Conservation (phyloP, 2,329 filamentous ascomycete species). For the Chaetomium sp. region DNA sequence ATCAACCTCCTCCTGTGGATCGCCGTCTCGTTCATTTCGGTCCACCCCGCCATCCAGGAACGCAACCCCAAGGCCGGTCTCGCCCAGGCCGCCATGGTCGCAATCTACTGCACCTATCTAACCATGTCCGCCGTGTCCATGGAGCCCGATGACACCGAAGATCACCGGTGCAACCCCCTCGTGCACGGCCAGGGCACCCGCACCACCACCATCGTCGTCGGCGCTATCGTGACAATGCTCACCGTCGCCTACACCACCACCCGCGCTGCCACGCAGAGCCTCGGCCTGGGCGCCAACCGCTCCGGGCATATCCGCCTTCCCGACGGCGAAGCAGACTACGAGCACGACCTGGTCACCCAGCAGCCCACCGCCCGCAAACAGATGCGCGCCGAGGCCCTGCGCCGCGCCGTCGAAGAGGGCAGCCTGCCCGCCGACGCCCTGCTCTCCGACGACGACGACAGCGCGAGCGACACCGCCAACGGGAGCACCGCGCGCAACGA, state of each 20-base stretch:
- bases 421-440: slow-evolving; percentile 89
- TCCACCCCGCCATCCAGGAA: slow-evolving; percentile 88
- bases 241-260: slow-evolving; percentile 98
- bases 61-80: slow-evolving; percentile 91
- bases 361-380: slow-evolving; percentile 78
- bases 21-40: slow-evolving; percentile 77
- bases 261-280: slow-evolving; percentile 86
- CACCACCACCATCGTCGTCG: slow-evolving; percentile 86
- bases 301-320: slow-evolving; percentile 61
- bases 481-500: slow-evolving; percentile 62
- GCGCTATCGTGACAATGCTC: slow-evolving; percentile 92
- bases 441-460: slow-evolving; percentile 68
- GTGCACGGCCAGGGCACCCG: slow-evolving; percentile 82
- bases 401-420: slow-evolving; percentile 88
- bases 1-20: slow-evolving; percentile 87
- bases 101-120: slow-evolving; percentile 96
- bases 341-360: slow-evolving; percentile 85
- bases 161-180: slow-evolving; percentile 91
- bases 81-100: slow-evolving; percentile 97
- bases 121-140: slow-evolving; percentile 98
- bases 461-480: slow-evolving; percentile 49
- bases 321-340: slow-evolving; percentile 61
- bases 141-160: slow-evolving; percentile 91
- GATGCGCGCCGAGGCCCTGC: slow-evolving; percentile 90
- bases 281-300: slow-evolving; percentile 67